phyloP scores from a whole-genome alignment of 805 yeast species.

The Kuraishia ogatae region DNA sequence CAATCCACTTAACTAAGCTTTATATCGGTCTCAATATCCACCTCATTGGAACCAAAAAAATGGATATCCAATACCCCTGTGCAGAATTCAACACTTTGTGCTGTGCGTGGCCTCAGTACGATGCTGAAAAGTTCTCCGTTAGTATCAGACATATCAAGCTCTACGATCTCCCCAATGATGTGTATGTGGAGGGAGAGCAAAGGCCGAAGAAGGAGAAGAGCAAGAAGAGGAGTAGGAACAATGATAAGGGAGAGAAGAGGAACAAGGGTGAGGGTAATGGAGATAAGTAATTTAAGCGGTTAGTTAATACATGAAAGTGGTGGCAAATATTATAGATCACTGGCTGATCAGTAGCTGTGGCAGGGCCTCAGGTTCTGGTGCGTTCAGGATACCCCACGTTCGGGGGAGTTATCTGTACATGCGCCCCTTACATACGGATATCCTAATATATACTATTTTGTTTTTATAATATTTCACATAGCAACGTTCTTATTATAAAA shows the following conservation, averaged over 20 bases:
- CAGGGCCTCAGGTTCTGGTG: too few relatives aligned
- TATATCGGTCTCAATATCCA: slow-evolving; percentile 69
- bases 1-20: slow-evolving; percentile 59
- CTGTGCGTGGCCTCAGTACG: slow-evolving; percentile 61
- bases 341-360: too few relatives aligned
- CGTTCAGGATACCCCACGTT: too few relatives aligned
- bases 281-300: too few relatives aligned
- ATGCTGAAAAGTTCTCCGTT: slow-evolving; percentile 51
- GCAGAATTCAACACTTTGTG: slow-evolving; percentile 80
- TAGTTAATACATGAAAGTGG: too few relatives aligned
- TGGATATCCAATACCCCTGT: slow-evolving; percentile 86
- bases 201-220: slow-evolving; percentile 57
- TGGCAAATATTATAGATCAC: too few relatives aligned
- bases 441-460: too few relatives aligned
- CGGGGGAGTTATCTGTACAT: too few relatives aligned
- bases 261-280: slow-evolving; percentile 16
- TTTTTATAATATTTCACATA: too few relatives aligned
- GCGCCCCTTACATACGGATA: too few relatives aligned
- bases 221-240: slow-evolving; percentile 41
- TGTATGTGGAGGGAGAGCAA: slow-evolving; percentile 69
- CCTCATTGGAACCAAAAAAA: slow-evolving; percentile 45
- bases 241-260: slow-evolving; percentile 20
- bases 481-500: too few relatives aligned
- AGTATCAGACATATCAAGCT: slow-evolving; percentile 66
- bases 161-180: slow-evolving; percentile 78